These are phyloP conservation scores for Myxozyma mucilagina DNA, from an alignment of 805 yeast species.

Conservation along the genomic window DNA sequence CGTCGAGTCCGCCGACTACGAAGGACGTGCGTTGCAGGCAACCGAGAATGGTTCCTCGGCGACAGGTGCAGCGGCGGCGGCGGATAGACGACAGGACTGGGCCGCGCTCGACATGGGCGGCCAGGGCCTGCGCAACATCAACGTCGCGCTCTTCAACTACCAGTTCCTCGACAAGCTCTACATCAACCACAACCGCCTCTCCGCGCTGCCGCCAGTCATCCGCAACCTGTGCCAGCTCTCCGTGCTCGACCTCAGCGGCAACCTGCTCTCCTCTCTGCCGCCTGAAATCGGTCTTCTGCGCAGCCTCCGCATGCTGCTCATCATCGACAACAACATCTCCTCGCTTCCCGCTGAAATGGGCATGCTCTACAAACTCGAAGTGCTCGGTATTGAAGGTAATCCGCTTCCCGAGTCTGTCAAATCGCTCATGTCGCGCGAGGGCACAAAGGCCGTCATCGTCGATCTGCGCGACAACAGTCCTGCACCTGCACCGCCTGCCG, in stretches of 20 bases:
- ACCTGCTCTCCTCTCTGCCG: constrained; percentile 71
- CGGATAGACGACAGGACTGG: constrained; percentile 52
- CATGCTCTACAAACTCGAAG: constrained; percentile 74
- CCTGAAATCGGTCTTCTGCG: constrained; percentile 79
- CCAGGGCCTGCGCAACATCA: constrained; percentile 70
- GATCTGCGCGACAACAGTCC: constrained; percentile 83
- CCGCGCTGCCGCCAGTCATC: constrained; percentile 64
- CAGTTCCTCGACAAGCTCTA: constrained; percentile 82
- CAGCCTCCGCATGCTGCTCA: constrained; percentile 74
- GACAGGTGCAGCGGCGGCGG: background rate
- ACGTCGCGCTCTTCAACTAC: constrained; percentile 76
- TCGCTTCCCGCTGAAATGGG: constrained; percentile 85
- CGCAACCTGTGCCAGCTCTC: constrained; percentile 69
- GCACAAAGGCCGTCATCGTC: constrained; percentile 78
- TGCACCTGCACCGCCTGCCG: constrained; percentile 56
- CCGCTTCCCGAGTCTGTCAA: constrained; percentile 68
- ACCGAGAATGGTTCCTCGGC: background rate
- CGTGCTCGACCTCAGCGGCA: constrained; percentile 82
- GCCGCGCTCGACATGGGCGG: constrained; percentile 90
- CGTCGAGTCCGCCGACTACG: constrained; percentile 39
- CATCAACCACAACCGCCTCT: constrained; percentile 80
- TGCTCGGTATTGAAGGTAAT: constrained; percentile 92
- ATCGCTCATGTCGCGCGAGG: constrained; percentile 71
- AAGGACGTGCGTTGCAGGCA: constrained; percentile 28
- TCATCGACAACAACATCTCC: constrained; percentile 81